phyloP scores from a whole-genome alignment of 345 rosid genomes.

The Citrus reticulata region DNA sequence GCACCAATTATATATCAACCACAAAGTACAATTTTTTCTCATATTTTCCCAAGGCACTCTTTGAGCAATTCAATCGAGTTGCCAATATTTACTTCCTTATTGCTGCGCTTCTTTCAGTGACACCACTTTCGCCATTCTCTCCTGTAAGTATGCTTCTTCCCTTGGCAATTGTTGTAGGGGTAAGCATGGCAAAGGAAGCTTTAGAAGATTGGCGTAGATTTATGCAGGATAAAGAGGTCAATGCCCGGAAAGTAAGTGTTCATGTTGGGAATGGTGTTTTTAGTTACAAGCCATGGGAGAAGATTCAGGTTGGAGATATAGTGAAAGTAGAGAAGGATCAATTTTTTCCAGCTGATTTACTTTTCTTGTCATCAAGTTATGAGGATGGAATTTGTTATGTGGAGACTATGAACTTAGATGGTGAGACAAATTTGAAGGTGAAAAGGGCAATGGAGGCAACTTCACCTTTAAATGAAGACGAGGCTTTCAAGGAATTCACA shows the following conservation, averaged over 20 bases:
- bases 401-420: constrained; percentile 98
- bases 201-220: constrained; percentile 96
- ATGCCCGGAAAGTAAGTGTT: constrained; percentile 56
- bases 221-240: constrained; percentile 86
- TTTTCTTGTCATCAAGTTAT: constrained; percentile 79
- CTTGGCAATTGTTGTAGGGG: constrained; percentile 81
- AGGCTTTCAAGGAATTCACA: constrained; percentile 50
- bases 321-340: constrained; percentile 88
- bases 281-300: constrained; percentile 62
- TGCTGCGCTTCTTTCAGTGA: constrained; percentile 74
- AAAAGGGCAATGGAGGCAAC: constrained; percentile 80
- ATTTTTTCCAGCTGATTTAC: constrained; percentile 92
- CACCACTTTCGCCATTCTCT: constrained; percentile 77
- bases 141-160: constrained; percentile 93
- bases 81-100: constrained; percentile 92
- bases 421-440: constrained; percentile 93
- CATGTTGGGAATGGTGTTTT: constrained; percentile 60
- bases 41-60: constrained; percentile 83
- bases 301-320: constrained; percentile 74
- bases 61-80: constrained; percentile 89
- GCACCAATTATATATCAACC: constrained; percentile 82
- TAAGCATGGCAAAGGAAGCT: constrained; percentile 93
- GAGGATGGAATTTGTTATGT: constrained; percentile 98
- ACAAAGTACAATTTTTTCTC: constrained; percentile 74
- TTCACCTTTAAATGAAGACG: constrained; percentile 58